phyloP scores from a whole-genome alignment of 2,329 filamentous ascomycete genomes.

The Bisporella sp. region DNA sequence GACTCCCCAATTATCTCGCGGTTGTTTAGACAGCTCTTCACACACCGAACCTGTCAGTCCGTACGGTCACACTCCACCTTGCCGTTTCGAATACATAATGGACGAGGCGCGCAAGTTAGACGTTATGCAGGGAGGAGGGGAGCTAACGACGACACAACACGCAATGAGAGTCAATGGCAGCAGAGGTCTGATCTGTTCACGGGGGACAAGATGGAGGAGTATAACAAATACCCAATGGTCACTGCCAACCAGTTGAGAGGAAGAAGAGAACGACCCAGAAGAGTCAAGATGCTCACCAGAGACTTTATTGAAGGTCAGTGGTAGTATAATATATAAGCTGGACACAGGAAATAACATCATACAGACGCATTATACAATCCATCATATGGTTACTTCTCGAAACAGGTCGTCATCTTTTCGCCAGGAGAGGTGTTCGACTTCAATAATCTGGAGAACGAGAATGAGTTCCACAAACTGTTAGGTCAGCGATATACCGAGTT shows the following conservation, averaged over 20 bases:
- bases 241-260: conserved; percentile 71
- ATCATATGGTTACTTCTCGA: conserved; percentile 91
- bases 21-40: conserved; percentile 80
- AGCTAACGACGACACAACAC: conserved; percentile 14
- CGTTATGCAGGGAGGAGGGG: conserved; percentile 14
- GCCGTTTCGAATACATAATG: conserved; percentile 28
- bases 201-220: conserved; percentile 72
- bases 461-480: conserved; percentile 72
- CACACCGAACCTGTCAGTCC: conserved; percentile 59
- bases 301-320: conserved; percentile 89
- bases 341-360: conserved; percentile 8
- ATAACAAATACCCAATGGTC: conserved; percentile 74
- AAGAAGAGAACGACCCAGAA: conserved; percentile 68
- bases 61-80: conserved; percentile 34
- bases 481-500: conserved; percentile 81
- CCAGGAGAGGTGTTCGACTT: conserved; percentile 91
- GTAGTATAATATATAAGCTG: background rate
- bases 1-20: conserved; percentile 73
- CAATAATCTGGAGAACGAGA: conserved; percentile 70
- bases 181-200: conserved; percentile 72
- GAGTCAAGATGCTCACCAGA: conserved; percentile 93
- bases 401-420: conserved; percentile 92
- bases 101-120: conserved; percentile 31
- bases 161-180: conserved; percentile 72
- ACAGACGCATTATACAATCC: conserved; percentile 91